These are phyloP conservation scores for Blastobotrys aristatus DNA, from an alignment of 1,139 yeast genomes.

Conservation along the genomic window DNA sequence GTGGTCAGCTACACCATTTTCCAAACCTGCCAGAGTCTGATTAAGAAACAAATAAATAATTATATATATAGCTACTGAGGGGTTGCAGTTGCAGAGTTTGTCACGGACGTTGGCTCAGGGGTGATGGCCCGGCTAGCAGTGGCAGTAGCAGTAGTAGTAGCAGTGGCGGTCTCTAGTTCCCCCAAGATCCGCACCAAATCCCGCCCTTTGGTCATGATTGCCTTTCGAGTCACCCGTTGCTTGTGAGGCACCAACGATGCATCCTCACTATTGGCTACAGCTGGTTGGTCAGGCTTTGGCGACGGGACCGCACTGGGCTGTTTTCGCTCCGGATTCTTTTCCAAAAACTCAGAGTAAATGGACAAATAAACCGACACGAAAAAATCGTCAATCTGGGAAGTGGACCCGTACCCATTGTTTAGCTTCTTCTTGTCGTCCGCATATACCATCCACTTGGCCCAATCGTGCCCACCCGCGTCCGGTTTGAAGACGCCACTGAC, in stretches of 20 bases:
- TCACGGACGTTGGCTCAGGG: no score
- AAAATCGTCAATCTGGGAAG: conserved; percentile 72
- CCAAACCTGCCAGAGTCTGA: no score
- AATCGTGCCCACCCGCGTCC: conserved; percentile 22
- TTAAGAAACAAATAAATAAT: not conserved
- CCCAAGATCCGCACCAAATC: conserved; percentile 6
- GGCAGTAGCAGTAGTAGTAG: not conserved
- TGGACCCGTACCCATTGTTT: conserved; percentile 79
- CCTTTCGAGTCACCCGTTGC: conserved; percentile 7
- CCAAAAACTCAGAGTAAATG: conserved; percentile 34
- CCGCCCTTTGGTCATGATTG: conserved; percentile 5
- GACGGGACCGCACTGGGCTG: no score
- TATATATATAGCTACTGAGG: not conserved
- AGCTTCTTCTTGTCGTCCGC: conserved; percentile 48
- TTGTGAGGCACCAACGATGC: not conserved
- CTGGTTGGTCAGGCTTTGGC: no score
- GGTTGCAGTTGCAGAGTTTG: not conserved
- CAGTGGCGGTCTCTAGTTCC: not conserved
- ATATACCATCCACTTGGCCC: conserved; percentile 43
- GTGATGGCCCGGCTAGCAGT: no score
- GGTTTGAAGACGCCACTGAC: conserved; percentile 15
- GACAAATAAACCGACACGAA: conserved; percentile 57
- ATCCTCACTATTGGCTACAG: not conserved
- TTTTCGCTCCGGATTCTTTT: conserved; percentile 1
- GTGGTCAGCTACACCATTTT: no score